These are phyloP conservation scores for Cenchrus americanus DNA, from an alignment of 176 grass and related monocot genomes.

Conservation along the genomic window DNA sequence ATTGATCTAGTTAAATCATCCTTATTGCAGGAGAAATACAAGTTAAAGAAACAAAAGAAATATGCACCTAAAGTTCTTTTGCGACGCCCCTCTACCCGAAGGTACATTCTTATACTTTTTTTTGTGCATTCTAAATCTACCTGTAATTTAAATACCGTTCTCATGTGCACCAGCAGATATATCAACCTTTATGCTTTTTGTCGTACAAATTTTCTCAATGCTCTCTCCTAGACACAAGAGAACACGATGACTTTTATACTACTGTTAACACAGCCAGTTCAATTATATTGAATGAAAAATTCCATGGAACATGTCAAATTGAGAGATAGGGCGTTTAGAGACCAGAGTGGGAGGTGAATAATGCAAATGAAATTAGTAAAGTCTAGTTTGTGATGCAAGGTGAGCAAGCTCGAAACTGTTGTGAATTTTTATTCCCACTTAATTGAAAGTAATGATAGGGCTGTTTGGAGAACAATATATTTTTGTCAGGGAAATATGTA, in stretches of 20 bases:
- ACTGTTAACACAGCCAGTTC: not conserved
- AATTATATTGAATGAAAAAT: not conserved
- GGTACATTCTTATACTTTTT: slow-evolving; percentile 43
- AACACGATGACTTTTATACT: not conserved
- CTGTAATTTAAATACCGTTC: not conserved
- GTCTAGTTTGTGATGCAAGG: slow-evolving; percentile 3
- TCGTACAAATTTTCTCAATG: not conserved
- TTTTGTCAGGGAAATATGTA: not conserved
- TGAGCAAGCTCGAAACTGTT: not conserved
- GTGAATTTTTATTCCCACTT: not conserved
- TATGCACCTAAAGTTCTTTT: slow-evolving; percentile 94
- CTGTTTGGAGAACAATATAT: slow-evolving; percentile 8
- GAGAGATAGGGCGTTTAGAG: not conserved
- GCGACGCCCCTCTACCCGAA: slow-evolving; percentile 70
- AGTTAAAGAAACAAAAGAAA: slow-evolving; percentile 99
- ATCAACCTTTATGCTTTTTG: not conserved
- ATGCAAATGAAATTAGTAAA: not conserved
- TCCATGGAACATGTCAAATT: slow-evolving; percentile 12
- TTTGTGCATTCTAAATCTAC: not conserved
- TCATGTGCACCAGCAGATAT: not conserved
- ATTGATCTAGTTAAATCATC: slow-evolving; percentile 22
- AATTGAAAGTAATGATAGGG: not conserved
- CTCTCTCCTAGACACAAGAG: not conserved
- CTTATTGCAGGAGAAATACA: slow-evolving; percentile 88
- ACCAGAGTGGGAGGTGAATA: not conserved